Evolutionary conservation across 2,329 filamentous ascomycete genomes (phyloP).

Genomic region (Clonostachys rhizophaga): DNA sequence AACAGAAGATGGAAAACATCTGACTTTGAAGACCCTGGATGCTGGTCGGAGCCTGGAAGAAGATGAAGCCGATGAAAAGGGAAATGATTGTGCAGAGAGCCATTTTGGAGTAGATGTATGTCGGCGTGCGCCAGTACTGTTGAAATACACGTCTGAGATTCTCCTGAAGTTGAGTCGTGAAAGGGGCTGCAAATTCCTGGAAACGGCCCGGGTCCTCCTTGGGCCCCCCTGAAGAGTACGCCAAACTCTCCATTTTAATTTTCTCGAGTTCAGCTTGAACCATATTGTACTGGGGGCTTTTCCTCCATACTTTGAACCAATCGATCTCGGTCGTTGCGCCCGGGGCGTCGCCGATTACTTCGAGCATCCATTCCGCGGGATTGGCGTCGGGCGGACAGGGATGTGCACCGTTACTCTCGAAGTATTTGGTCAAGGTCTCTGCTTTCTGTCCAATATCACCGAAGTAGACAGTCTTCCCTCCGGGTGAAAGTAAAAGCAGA

Average conservation of each 20-base stretch:
- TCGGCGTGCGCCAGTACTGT: constrained; percentile 87
- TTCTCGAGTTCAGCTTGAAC: constrained; percentile 23
- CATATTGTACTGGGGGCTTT: constrained; percentile 32
- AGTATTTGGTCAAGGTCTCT: constrained; percentile 39
- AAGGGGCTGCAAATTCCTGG: constrained; percentile 77
- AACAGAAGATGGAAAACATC: constrained; percentile 80
- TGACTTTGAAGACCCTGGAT: constrained; percentile 80
- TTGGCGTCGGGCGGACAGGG: constrained; percentile 54
- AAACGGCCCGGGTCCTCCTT: constrained; percentile 42
- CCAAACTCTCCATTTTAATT: background rate
- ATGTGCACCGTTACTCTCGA: constrained; percentile 55
- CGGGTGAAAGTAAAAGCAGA: constrained; percentile 70
- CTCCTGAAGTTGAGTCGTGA: constrained; percentile 60
- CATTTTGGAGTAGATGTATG: constrained; percentile 82
- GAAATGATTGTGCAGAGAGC: constrained; percentile 59
- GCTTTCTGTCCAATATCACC: constrained; percentile 64
- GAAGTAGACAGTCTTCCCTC: constrained; percentile 76
- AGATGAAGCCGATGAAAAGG: constrained; percentile 80
- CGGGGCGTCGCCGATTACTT: constrained; percentile 21
- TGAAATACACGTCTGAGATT: constrained; percentile 75
- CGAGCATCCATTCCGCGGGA: constrained; percentile 42
- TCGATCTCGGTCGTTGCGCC: constrained; percentile 57
- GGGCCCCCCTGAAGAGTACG: constrained; percentile 8
- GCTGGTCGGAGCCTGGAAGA: constrained; percentile 66
- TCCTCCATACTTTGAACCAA: constrained; percentile 52